Conservation (phyloP, 495 filamentous ascomycete genomes). For the Sordaria brevicollis region DNA sequence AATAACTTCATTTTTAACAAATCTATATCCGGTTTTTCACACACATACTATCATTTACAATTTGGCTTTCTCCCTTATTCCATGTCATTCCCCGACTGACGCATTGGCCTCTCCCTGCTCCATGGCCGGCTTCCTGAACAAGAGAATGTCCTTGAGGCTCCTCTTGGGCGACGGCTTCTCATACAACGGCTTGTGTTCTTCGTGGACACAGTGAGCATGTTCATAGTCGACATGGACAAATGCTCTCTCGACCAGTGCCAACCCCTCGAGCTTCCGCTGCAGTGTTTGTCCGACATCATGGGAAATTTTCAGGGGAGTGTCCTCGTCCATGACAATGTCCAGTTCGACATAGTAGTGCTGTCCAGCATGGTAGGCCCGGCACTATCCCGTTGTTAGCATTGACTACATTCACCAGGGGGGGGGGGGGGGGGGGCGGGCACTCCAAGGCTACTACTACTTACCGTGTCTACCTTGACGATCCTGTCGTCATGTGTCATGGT, state of each 20-base stretch:
- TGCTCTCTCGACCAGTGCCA: conserved; percentile 42
- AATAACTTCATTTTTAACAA: neutral
- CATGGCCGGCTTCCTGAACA: conserved; percentile 26
- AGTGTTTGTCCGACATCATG: conserved; percentile 45
- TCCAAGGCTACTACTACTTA: no score
- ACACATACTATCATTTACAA: neutral
- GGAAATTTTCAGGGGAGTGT: conserved; percentile 36
- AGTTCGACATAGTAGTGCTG: conserved; percentile 48
- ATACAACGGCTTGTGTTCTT: conserved; percentile 46
- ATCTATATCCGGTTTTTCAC: no score
- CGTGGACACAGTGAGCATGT: conserved; percentile 34
- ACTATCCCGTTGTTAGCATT: conserved; percentile 9
- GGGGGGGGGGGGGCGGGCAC: no score
- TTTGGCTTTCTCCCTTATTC: neutral
- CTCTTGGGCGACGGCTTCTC: conserved; percentile 20
- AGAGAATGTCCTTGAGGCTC: conserved; percentile 28
- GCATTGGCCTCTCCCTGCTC: conserved; percentile 4
- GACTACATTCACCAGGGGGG: neutral
- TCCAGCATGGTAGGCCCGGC: conserved; percentile 45
- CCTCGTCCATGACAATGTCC: conserved; percentile 47
- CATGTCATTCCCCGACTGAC: neutral
- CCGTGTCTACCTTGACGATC: conserved; percentile 45
- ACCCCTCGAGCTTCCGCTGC: conserved; percentile 45
- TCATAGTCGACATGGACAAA: conserved; percentile 51
- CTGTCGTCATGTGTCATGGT: conserved; percentile 42